phyloP scores from a whole-genome alignment of 139 green algal genomes.

The Chlorella sp. region DNA sequence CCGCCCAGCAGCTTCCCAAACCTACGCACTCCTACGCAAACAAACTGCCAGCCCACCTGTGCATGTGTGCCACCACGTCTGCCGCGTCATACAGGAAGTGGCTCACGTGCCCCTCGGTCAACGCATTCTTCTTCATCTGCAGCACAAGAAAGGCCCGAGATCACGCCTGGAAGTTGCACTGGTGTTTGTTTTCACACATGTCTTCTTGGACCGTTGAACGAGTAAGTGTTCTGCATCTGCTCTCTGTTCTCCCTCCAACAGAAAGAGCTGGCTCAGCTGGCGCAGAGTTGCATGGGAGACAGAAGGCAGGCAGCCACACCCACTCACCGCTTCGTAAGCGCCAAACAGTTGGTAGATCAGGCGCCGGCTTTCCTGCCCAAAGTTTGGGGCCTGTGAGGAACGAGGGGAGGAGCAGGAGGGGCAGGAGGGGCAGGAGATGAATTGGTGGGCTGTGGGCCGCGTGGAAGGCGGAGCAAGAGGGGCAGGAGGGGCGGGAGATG shows the following conservation, averaged over 20 bases:
- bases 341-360: conserved; percentile 73
- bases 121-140: conserved; percentile 7
- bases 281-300: no score
- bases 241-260: no score
- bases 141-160: not conserved
- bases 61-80: conserved; percentile 76
- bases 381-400: conserved; percentile 45
- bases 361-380: conserved; percentile 56
- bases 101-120: not conserved
- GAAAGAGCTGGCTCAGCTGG: no score
- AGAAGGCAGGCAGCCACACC: not conserved
- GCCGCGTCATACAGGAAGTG: conserved; percentile 57
- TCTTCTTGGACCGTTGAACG: no score
- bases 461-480: no score
- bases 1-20: no score
- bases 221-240: no score
- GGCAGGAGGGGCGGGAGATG: not conserved
- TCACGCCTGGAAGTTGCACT: no score
- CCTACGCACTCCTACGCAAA: no score
- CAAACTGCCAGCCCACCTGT: conserved; percentile 24
- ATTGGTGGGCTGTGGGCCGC: no score
- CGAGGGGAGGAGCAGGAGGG: no score
- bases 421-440: not conserved
- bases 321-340: conserved; percentile 55
- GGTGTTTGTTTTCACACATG: no score